A percentile compares a stretch with the other conserved stretches of the same genome.
These are phyloP conservation scores for Narthecium ossifragum DNA, from an alignment of 106 monocot genomes.

Conservation along the genomic window DNA sequence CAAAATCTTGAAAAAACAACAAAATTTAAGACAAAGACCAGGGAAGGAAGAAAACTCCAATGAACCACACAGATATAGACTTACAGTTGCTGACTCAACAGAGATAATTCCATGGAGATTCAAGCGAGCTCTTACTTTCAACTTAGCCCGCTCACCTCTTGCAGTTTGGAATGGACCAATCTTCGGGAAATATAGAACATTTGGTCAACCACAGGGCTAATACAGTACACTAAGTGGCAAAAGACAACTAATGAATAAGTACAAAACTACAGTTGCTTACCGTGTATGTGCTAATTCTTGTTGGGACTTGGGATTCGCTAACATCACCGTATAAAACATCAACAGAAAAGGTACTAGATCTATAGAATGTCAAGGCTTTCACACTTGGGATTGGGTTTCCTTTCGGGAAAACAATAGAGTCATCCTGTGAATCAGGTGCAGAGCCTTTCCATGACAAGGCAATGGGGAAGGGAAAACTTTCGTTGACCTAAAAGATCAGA, in stretches of 20 bases:
- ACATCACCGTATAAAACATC: conserved; percentile 49
- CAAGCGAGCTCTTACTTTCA: conserved; percentile 80
- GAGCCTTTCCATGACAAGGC: conserved; percentile 75
- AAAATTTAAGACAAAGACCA: neutral
- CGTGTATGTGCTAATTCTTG: conserved; percentile 77
- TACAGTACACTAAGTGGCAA: neutral
- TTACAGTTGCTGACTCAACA: conserved; percentile 86
- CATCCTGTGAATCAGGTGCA: conserved; percentile 34
- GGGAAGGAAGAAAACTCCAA: neutral
- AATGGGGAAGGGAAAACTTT: conserved; percentile 82
- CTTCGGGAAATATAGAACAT: conserved; percentile 21
- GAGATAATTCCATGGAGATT: conserved; percentile 90
- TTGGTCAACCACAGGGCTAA: neutral
- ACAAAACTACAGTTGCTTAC: conserved; percentile 23
- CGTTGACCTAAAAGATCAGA: conserved; percentile 48
- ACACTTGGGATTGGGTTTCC: conserved; percentile 55
- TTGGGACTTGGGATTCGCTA: conserved; percentile 20
- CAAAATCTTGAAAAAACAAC: conserved; percentile 40
- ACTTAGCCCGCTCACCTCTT: conserved; percentile 56
- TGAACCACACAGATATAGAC: conserved; percentile 2
- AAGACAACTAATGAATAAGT: neutral
- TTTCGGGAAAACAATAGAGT: conserved; percentile 63
- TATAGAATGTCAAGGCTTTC: conserved; percentile 53
- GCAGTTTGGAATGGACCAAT: conserved; percentile 87
- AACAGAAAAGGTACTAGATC: conserved; percentile 51